phyloP scores from a whole-genome alignment of 305 asterid species.

The Lippia alba region DNA sequence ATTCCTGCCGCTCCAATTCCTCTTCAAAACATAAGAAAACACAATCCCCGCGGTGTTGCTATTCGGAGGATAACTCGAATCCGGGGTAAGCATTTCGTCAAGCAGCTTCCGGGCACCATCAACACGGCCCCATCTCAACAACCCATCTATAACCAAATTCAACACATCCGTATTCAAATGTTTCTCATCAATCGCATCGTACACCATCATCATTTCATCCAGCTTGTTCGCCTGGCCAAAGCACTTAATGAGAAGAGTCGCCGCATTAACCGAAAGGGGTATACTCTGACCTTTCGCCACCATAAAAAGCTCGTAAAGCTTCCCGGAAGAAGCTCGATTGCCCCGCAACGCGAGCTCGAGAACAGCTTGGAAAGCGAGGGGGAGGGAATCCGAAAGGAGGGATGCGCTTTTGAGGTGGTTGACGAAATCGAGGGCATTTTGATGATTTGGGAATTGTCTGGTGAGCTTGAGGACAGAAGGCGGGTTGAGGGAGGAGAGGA shows the following conservation, averaged over 20 bases:
- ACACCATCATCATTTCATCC: conserved; percentile 53
- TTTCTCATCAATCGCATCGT: conserved; percentile 46
- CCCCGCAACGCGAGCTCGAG: conserved; percentile 65
- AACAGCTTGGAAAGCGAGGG: conserved; percentile 70
- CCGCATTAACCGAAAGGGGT: conserved; percentile 62
- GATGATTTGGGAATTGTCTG: conserved; percentile 65
- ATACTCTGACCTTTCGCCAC: conserved; percentile 44
- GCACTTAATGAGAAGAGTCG: conserved; percentile 54
- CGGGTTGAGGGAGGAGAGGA: conserved; percentile 56
- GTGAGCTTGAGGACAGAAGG: conserved; percentile 54
- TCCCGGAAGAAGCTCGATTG: conserved; percentile 33
- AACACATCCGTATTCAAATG: conserved; percentile 47
- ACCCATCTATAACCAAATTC: conserved; percentile 51
- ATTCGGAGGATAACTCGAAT: conserved; percentile 48
- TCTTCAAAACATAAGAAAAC: conserved; percentile 45
- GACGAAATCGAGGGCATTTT: conserved; percentile 60
- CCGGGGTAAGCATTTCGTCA: conserved; percentile 69
- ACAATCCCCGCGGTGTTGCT: conserved; percentile 48
- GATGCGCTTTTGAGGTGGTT: conserved; percentile 46
- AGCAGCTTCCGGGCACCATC: conserved; percentile 78
- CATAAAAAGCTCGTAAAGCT: conserved; percentile 58
- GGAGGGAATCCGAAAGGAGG: conserved; percentile 37
- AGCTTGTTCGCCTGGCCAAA: conserved; percentile 59
- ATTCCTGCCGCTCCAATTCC: conserved; percentile 50
- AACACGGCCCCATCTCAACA: conserved; percentile 45